Evolutionary conservation across 345 rosid species (phyloP), one percentile per base, ranked within the genome.

Genomic region (Fremontodendron californicum): DNA sequence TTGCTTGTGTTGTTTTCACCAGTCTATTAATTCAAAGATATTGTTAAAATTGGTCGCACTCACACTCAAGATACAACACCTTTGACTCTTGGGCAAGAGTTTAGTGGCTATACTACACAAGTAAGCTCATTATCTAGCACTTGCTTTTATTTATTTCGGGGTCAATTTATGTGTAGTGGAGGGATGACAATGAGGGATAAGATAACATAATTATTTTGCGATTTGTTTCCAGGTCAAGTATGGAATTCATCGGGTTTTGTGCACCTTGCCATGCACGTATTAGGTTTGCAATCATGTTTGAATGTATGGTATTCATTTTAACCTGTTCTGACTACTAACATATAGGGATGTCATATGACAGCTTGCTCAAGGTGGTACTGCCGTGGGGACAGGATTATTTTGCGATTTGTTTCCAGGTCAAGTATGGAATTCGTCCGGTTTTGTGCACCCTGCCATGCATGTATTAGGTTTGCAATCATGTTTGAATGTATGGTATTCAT

Each of bases 31-130:
- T 94, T 94, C 75, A 80, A 89, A 78, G 97, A 91, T 79, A 93
- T 93, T 79, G 96, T 95, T 72, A 94, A 94, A 85, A 93, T 93
- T 81, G 98, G 98, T 73, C 89, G 97, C 73, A 91, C 98, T 31
- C 98, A 93, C 84, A 94, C 98, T 82, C 99, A 93, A 84, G 99
- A 95, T 86, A 94, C 98, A 27, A 95, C 99, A 78, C 98, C 97
- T 77, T 88, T 94, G 89, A 94, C 98, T n/a, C 88, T 93, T 31
- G 98, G 98, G 66, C 98, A 94, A 87, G 98, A 91, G 85, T 94
- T 93, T 82, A 89, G 98, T 87, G 98, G 98, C 86, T 94, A 94
- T 83, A 82, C 90, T 69, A 94, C 94, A 21, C 98, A 94, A 78
- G 98, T 94, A 81, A 84, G 81, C 42, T 77, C 64, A 23, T 71